A percentile compares a stretch with the other conserved stretches of the same genome.
phyloP scores from a whole-genome alignment of 768 basidiomycete species.

The Amanita rimosa region DNA sequence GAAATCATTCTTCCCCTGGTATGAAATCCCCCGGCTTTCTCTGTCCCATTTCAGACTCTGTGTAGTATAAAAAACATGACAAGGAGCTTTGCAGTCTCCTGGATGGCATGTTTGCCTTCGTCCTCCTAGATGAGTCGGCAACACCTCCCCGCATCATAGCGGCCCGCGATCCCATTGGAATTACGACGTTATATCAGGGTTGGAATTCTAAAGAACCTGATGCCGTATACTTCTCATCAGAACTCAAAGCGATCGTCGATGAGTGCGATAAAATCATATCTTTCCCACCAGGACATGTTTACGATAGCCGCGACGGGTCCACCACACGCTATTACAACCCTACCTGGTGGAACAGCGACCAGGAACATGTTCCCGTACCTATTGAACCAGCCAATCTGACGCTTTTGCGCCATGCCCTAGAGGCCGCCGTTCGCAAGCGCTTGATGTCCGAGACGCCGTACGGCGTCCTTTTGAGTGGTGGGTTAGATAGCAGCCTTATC shows the following conservation, averaged over 20 bases:
- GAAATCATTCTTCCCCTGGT: conserved; percentile 94
- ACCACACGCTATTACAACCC: conserved; percentile 83
- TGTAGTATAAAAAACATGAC: conserved; percentile 75
- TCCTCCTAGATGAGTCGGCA: conserved; percentile 88
- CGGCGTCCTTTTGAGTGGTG: conserved; percentile 91
- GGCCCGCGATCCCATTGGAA: conserved; percentile 93
- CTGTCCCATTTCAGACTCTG: not conserved
- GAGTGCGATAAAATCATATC: conserved; percentile 93
- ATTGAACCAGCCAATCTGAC: conserved; percentile 52
- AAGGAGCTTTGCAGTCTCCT: conserved; percentile 68
- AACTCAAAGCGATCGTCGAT: conserved; percentile 83
- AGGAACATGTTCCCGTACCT: conserved; percentile 48
- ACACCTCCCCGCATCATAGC: conserved; percentile 87
- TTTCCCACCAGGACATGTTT: conserved; percentile 97
- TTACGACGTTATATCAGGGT: conserved; percentile 98
- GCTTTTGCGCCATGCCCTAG: conserved; percentile 68
- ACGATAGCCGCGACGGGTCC: conserved; percentile 72
- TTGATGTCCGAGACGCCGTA: conserved; percentile 99
- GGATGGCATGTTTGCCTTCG: conserved; percentile 99
- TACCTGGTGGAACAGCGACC: conserved; percentile 82
- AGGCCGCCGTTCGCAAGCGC: conserved; percentile 87
- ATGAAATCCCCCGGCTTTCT: not conserved
- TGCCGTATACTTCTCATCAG: conserved; percentile 86
- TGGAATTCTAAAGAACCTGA: conserved; percentile 79
- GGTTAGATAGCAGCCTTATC: conserved; percentile 92